These are phyloP conservation scores for Gastroboletus turbinatus DNA, from an alignment of 1,284 basidiomycete species.

Conservation along the genomic window DNA sequence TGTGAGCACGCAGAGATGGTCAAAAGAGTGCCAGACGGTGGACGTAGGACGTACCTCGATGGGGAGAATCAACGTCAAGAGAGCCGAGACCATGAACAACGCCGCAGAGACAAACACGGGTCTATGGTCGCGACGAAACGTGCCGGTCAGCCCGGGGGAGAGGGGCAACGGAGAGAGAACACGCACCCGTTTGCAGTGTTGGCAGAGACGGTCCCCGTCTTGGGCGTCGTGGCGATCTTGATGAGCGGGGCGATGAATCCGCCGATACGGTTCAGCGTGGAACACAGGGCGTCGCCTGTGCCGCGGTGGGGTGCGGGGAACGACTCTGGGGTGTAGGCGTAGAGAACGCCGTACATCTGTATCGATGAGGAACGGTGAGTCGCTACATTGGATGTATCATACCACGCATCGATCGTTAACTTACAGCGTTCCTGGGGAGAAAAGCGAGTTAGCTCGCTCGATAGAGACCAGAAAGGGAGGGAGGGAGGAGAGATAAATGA, in stretches of 20 bases:
- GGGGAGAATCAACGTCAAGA: constrained; percentile 51
- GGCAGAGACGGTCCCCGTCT: constrained; percentile 32
- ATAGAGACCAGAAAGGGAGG: too few relatives aligned
- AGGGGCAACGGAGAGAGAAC: too few relatives aligned
- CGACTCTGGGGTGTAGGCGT: constrained; percentile 62
- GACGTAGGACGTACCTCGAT: constrained; percentile 48
- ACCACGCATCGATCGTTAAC: constrained; percentile 1
- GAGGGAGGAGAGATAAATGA: background rate
- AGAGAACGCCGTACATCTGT: constrained; percentile 62
- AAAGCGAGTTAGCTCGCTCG: constrained; percentile 16
- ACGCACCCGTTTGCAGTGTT: constrained; percentile 41
- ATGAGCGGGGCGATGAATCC: constrained; percentile 58
- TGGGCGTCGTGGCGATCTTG: constrained; percentile 45
- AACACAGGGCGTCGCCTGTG: constrained; percentile 60
- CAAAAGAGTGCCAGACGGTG: too few relatives aligned
- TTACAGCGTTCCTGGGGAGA: constrained; percentile 34
- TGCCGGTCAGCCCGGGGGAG: background rate
- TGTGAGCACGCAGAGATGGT: background rate
- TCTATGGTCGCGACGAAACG: constrained; percentile 25
- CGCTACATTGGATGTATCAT: background rate
- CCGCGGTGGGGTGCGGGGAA: constrained; percentile 66
- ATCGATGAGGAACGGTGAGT: background rate
- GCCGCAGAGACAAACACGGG: constrained; percentile 59
- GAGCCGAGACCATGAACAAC: constrained; percentile 49
- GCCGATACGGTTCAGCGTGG: constrained; percentile 52